Conservation (phyloP, 2,329 filamentous ascomycete genomes). For the Colletotrichum sp. region DNA sequence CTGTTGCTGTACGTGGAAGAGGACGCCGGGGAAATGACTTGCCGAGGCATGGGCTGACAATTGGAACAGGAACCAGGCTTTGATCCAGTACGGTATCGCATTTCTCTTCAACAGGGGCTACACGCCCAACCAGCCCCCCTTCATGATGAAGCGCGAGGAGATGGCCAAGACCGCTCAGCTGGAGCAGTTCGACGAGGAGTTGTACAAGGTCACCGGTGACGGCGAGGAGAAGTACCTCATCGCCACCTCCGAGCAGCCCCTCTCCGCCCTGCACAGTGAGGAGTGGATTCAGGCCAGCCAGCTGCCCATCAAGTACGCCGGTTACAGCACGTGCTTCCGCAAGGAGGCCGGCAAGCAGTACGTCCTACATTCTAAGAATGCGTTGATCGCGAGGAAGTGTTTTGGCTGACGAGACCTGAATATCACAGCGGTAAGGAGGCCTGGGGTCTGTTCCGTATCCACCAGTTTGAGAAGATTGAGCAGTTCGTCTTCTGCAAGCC, state of each 20-base stretch:
- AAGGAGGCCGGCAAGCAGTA: constrained; percentile 85
- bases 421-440: constrained; percentile 72
- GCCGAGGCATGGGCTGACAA: not conserved
- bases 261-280: constrained; percentile 89
- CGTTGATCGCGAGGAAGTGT: accelerated
- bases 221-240: constrained; percentile 82
- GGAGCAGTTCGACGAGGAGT: constrained; percentile 95
- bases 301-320: constrained; percentile 89
- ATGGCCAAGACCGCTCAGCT: constrained; percentile 99
- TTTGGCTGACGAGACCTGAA: not conserved
- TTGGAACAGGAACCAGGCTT: constrained; percentile 71
- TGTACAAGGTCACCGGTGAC: constrained; percentile 92
- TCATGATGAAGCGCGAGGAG: constrained; percentile 58
- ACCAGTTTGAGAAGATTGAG: constrained; percentile 96
- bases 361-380: constrained; percentile 44
- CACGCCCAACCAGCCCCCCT: constrained; percentile 54
- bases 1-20: constrained; percentile 65
- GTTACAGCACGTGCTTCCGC: constrained; percentile 94
- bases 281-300: constrained; percentile 90
- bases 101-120: constrained; percentile 85
- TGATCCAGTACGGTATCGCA: constrained; percentile 94
- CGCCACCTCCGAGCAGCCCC: constrained; percentile 84
- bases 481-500: constrained; percentile 84
- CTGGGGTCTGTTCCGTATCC: constrained; percentile 97
- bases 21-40: not conserved